Evolutionary conservation across 441 rosid species (phyloP).

Genomic region (Gossypium trilobum): DNA sequence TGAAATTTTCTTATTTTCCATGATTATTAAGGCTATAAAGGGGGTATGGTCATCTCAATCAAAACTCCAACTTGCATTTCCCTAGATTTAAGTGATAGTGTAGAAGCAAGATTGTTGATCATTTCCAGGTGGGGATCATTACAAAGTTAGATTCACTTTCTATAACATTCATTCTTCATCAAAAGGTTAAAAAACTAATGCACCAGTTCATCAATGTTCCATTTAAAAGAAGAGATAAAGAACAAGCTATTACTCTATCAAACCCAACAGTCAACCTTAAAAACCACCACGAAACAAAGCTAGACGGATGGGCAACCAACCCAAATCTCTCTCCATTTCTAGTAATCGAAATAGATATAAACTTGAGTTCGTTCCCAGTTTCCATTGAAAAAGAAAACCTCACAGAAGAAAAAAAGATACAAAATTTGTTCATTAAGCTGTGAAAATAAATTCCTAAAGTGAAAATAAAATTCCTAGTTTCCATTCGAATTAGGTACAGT

Average conservation of each 20-base stretch:
- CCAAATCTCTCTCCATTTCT: neutral
- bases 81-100: neutral
- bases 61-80: too few species aligned
- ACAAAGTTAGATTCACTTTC: neutral
- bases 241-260: neutral
- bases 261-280: slow-evolving; percentile 13
- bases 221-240: neutral
- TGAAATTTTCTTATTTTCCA: too few species aligned
- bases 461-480: too few species aligned
- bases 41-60: too few species aligned
- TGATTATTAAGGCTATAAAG: too few species aligned
- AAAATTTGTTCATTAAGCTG: neutral
- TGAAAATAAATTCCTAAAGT: neutral
- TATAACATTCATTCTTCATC: neutral
- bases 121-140: neutral
- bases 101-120: neutral
- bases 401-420: neutral
- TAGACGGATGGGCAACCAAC: neutral
- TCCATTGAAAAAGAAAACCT: neutral
- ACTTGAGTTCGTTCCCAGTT: neutral
- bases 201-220: neutral
- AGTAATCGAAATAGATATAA: neutral
- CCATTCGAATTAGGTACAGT: too few species aligned
- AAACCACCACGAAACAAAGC: neutral
- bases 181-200: neutral